These are phyloP conservation scores for Malus sylvestris DNA, from an alignment of 306 rosid species.

Conservation along the genomic window DNA sequence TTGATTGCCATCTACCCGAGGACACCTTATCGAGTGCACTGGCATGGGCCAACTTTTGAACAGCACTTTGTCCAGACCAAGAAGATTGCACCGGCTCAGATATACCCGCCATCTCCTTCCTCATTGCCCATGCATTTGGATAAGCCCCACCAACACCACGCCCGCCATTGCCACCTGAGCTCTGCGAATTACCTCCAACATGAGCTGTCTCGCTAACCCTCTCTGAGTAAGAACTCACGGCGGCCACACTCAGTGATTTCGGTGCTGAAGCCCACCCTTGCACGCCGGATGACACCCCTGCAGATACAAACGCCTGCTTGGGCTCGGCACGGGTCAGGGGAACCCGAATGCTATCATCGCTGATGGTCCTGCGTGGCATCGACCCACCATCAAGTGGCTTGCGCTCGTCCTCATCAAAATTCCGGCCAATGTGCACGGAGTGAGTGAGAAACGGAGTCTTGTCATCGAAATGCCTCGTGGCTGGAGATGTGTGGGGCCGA, in stretches of 20 bases:
- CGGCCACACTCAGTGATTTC: constrained; percentile 30
- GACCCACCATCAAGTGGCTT: constrained; percentile 81
- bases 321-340: constrained; percentile 38
- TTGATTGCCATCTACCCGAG: constrained; percentile 94
- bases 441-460: constrained; percentile 61
- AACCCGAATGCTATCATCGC: constrained; percentile 62
- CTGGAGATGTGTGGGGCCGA: constrained; percentile 81
- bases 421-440: constrained; percentile 70
- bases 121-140: constrained; percentile 69
- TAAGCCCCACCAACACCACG: constrained; percentile 40
- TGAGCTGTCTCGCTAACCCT: constrained; percentile 40
- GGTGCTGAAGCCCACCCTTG: constrained; percentile 43
- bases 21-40: constrained; percentile 93
- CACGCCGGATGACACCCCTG: constrained; percentile 45
- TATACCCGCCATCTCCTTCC: constrained; percentile 64
- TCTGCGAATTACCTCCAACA: constrained; percentile 37
- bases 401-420: constrained; percentile 96
- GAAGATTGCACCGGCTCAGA: constrained; percentile 46
- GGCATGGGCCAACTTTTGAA: constrained; percentile 77
- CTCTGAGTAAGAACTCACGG: constrained; percentile 44
- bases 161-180: constrained; percentile 37
- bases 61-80: constrained; percentile 67
- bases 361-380: constrained; percentile 53
- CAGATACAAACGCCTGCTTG: constrained; percentile 43
- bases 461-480: constrained; percentile 71